These are phyloP conservation scores for Hortaea sp. DNA, from an alignment of 2,329 filamentous ascomycete genomes.

Conservation along the genomic window DNA sequence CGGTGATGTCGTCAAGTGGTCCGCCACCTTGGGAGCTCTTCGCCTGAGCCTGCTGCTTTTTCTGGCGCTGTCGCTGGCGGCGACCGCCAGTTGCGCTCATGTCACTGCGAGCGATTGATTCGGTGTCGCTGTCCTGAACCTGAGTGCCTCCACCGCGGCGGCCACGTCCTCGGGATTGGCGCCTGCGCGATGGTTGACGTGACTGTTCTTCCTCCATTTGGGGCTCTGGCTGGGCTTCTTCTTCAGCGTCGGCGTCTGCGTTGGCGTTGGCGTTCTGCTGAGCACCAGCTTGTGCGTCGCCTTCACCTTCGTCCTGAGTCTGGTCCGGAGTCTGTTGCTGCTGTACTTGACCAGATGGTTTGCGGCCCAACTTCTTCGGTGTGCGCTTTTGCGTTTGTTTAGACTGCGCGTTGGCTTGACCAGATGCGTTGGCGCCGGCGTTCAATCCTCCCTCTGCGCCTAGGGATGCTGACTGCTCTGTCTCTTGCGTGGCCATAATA, in stretches of 20 bases:
- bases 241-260: conserved; percentile 32
- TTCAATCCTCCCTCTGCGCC: conserved; percentile 15
- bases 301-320: conserved; percentile 10
- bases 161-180: conserved; percentile 41
- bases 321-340: conserved; percentile 37
- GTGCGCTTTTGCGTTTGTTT: conserved; percentile 36
- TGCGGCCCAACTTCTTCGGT: conserved; percentile 40
- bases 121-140: conserved; percentile 39
- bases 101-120: conserved; percentile 45
- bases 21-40: conserved; percentile 33
- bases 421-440: conserved; percentile 20
- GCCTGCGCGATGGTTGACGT: conserved; percentile 36
- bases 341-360: conserved; percentile 31
- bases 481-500: conserved; percentile 7
- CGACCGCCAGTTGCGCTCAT: conserved; percentile 44
- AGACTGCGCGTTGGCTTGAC: conserved; percentile 19
- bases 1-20: conserved; percentile 46
- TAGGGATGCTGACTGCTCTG: conserved; percentile 13
- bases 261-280: conserved; percentile 24
- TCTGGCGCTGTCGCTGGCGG: conserved; percentile 44
- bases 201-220: conserved; percentile 31
- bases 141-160: conserved; percentile 25
- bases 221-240: conserved; percentile 29
- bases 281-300: conserved; percentile 22
- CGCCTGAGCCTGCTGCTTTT: conserved; percentile 33